phyloP scores from a whole-genome alignment of 495 filamentous ascomycete genomes.

The Lophium mytilinum region DNA sequence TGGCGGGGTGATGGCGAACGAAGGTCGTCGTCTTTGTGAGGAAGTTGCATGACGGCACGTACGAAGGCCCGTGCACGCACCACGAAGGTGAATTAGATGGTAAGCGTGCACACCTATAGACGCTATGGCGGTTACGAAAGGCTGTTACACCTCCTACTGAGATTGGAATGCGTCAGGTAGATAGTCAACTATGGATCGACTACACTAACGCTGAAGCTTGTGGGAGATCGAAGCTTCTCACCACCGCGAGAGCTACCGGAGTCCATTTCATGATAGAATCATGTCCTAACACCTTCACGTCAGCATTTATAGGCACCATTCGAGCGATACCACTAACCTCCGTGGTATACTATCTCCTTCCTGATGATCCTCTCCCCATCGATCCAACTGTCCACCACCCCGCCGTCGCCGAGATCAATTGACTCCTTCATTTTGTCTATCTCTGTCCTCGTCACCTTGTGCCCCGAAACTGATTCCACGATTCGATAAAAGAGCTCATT shows the following conservation, averaged over 20 bases:
- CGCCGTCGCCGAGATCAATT: constrained; percentile 22
- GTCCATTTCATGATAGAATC: constrained; percentile 26
- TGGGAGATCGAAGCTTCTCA: constrained; percentile 10
- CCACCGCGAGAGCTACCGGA: constrained; percentile 12
- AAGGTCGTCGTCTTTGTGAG: no score
- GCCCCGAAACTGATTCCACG: constrained; percentile 4
- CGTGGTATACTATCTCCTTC: constrained; percentile 23
- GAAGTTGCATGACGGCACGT: no score
- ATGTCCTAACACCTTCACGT: constrained; percentile 13
- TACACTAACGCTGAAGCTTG: no score
- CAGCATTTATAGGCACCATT: not conserved
- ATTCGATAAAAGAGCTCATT: constrained; percentile 14
- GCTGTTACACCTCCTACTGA: no score
- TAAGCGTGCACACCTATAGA: no score
- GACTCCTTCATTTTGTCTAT: not conserved
- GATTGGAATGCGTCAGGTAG: no score
- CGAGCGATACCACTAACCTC: constrained; percentile 11
- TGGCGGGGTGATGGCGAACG: no score
- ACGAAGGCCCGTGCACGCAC: no score
- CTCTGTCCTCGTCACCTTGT: not conserved
- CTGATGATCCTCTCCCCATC: constrained; percentile 8
- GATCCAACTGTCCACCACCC: constrained; percentile 13
- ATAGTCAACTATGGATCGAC: no score
- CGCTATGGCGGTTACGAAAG: no score
- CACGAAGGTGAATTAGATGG: no score